Evolutionary conservation across 352 stramenopile species (phyloP).

Genomic region (Phytophthora meadii): DNA sequence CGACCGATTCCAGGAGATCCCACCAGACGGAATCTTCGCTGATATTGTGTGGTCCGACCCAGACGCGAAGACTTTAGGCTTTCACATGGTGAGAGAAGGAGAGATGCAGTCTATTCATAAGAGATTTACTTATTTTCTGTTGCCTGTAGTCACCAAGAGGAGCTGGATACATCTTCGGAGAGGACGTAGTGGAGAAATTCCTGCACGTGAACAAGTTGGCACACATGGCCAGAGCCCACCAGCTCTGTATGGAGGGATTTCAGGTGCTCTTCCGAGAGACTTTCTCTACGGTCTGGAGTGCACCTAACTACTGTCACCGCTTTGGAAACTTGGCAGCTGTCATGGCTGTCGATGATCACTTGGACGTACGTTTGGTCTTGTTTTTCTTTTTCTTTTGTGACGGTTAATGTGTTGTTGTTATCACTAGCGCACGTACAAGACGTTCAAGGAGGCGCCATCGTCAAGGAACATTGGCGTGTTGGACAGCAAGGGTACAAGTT

Average conservation of each 20-base stretch:
- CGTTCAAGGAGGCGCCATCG: conserved; percentile 79
- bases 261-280: conserved; percentile 80
- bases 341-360: conserved; percentile 72
- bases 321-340: conserved; percentile 79
- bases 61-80: conserved; percentile 85
- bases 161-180: conserved; percentile 89
- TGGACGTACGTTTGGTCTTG: conserved; percentile 45
- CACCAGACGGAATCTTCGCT: conserved; percentile 75
- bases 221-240: conserved; percentile 84
- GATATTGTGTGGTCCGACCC: conserved; percentile 90
- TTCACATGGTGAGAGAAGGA: conserved; percentile 61
- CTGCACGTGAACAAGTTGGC: conserved; percentile 80
- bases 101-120: conserved; percentile 27
- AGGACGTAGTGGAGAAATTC: conserved; percentile 87
- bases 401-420: conserved; percentile 11
- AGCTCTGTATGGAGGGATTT: conserved; percentile 88
- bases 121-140: conserved; percentile 37
- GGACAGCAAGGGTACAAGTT: conserved; percentile 72
- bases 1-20: conserved; percentile 83
- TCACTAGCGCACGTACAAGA: conserved; percentile 81
- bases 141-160: conserved; percentile 65
- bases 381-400: neutral
- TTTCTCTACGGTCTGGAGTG: conserved; percentile 86
- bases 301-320: conserved; percentile 90
- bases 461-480: conserved; percentile 74